Evolutionary conservation across 352 stramenopile genomes (phyloP).

Genomic region (Pythium apleroticum): DNA sequence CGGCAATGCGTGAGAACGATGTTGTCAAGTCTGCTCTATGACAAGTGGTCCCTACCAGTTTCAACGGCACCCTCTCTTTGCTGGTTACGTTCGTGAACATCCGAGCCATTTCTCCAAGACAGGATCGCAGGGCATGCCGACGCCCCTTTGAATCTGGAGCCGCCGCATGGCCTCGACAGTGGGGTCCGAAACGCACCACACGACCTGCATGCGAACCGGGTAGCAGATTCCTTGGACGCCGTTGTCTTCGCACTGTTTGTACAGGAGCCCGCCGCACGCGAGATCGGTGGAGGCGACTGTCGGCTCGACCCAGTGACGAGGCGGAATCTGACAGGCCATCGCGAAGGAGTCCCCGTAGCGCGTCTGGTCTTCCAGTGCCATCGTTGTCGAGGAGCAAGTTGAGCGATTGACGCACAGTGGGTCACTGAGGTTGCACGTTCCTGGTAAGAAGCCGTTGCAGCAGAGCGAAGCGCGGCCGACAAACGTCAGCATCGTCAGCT

Average conservation of each 20-base stretch:
- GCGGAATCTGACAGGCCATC: background rate
- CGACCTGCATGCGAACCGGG: background rate
- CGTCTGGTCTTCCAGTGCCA: background rate
- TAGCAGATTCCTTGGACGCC: constrained; percentile 16
- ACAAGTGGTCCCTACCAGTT: too few species aligned
- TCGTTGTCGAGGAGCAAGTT: background rate
- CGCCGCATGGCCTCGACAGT: constrained; percentile 2
- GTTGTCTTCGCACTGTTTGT: constrained; percentile 13
- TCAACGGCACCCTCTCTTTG: too few species aligned
- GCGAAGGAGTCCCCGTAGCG: background rate
- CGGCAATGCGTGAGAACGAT: too few species aligned
- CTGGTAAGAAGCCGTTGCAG: constrained; percentile 1
- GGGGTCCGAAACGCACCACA: background rate
- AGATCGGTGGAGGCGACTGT: background rate
- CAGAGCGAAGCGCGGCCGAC: background rate
- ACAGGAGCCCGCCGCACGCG: constrained; percentile 16
- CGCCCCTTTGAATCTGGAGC: constrained; percentile 12
- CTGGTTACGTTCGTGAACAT: background rate
- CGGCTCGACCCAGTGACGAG: background rate
- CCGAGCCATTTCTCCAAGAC: constrained; percentile 18
- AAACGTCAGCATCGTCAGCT: background rate
- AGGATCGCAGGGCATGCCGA: constrained; percentile 19
- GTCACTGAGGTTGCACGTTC: background rate
- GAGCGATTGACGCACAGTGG: background rate
- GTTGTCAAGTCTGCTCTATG: too few species aligned